Percentiles rank a stretch among this genome's conserved stretches.
Evolutionary conservation across 2,329 filamentous ascomycete genomes (phyloP).

Genomic region (Ophiostoma angusticollis): DNA sequence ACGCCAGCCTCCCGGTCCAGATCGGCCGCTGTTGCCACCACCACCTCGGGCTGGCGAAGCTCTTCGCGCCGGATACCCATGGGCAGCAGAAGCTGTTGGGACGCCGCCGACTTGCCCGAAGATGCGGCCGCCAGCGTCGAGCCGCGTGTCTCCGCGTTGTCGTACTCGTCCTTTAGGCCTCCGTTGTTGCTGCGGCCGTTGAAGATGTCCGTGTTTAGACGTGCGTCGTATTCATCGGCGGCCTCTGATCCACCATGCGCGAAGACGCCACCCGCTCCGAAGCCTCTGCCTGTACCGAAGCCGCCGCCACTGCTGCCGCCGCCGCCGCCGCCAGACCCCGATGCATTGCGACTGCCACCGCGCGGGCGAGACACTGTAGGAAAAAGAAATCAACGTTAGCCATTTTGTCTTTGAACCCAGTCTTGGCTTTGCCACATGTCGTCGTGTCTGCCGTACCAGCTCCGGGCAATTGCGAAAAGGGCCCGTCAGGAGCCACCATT

Average conservation of each 20-base stretch:
- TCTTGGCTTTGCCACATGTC: too few relatives aligned
- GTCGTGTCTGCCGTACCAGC: too few relatives aligned
- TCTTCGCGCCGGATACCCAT: constrained; percentile 44
- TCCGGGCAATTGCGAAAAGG: constrained; percentile 22
- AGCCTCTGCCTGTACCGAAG: constrained; percentile 13
- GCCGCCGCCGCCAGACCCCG: not conserved
- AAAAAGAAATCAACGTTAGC: too few relatives aligned
- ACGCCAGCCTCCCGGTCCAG: constrained; percentile 24
- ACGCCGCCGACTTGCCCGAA: not conserved
- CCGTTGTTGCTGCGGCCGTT: constrained; percentile 34
- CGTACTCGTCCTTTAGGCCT: constrained; percentile 28
- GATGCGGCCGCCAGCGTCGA: not conserved
- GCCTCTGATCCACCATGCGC: too few relatives aligned
- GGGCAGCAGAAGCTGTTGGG: constrained; percentile 28
- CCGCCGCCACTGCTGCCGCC: constrained; percentile 18
- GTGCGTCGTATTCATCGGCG: constrained; percentile 31
- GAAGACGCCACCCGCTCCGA: constrained; percentile 12
- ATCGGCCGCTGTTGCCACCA: constrained; percentile 44
- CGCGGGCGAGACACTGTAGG: too few relatives aligned
- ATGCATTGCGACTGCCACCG: constrained; percentile 8
- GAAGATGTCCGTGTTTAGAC: constrained; percentile 46
- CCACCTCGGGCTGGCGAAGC: constrained; percentile 39
- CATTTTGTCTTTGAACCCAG: too few relatives aligned
- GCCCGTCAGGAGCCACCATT: constrained; percentile 22
- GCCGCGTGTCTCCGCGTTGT: constrained; percentile 21